Evolutionary conservation across 2,329 filamentous ascomycete genomes (phyloP), one percentile per base, ranked within the genome.

Genomic region (Penicillium sp.): DNA sequence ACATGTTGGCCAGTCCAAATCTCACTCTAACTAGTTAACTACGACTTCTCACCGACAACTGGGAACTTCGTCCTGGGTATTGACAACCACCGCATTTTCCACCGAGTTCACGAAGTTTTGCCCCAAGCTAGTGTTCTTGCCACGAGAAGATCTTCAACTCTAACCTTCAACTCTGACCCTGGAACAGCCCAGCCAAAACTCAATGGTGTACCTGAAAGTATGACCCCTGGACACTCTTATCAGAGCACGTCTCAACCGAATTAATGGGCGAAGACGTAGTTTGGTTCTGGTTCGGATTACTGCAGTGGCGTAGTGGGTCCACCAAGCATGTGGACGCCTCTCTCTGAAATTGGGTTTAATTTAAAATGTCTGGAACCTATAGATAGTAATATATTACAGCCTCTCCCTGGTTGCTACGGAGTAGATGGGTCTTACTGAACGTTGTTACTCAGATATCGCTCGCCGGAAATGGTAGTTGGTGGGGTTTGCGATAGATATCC

Each of bases 1-100:
- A 44, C 23, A 29, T 40, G 24, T 49, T 48, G 35, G 40, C 29
- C 32, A 49, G 37, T 36, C 22, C 9, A 20, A 26, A 37, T 3
- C 18, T 20, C 18, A 20, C 2, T 20, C 18, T 20, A 20, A 3
- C 4, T 20, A 20, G 18, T 20, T 20, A 20, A 20, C 18, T 20
- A 3, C 24, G 24, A 26, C 24, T 26, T 26, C 2, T 26, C 3
- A 26, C 24, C 24, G 24, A 27, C 10, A 10, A 27, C 26, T 11
- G 2, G 26, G 9, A 27, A 13, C 26, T 26, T 1, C 1, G 26
- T 27, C 26, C 2, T 10, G 26, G 26, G 26, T 10, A 11, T 27
- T 27, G 10, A 5, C 26, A 11, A 11, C 24, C 24, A 26, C 24
- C 24, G 8, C 9, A 26, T 9, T 26, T 8, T 9, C 24, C 8